Evolutionary conservation across 257 asterid genomes (phyloP), one percentile per base, ranked within the genome.

Genomic region (Rhazya stricta): DNA sequence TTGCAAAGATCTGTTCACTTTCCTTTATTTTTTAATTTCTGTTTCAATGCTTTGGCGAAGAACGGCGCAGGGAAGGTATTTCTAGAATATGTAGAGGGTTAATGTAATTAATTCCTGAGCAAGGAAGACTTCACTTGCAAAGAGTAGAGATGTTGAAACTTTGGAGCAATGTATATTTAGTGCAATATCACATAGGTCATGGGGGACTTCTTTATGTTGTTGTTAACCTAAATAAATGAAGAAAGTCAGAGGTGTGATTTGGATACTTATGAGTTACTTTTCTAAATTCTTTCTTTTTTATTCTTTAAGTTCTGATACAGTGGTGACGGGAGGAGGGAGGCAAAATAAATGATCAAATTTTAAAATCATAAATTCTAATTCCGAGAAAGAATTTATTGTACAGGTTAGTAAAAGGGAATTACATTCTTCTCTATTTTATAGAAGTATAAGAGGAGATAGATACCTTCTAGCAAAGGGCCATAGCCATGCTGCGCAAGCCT

Each of bases 111-210:
- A 18, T 36, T 37, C 48, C 6, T 10, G 32, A 5, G 69, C 23
- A 61, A 61, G 39, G 54, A 61, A 61, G 30, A 4, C 25, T 63
- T 63, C 69, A 34, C 71, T 62, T 62, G 42, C 39, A 62, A 62
- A 19, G 25, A 62, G 27, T 62, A 6, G 43, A 32, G 4, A 32
- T 51, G 34, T 50, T 71, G 65, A 71, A n/a, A 71, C 32, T 34
- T 48, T 48, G 19, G 19, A 15, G 19, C 65, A 21, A 51, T 13
- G 45, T 15, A 71, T 3, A 21, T 34, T 34, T 70, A 30, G 62
- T 70, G 30, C 10, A 39, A 32, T 54, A 0, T 48, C 48, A 48
- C 27, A 19, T 21, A 63, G n/a, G 48, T 66, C 50, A 48, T 30
- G 56, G 62, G 16, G 41, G 61, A 70, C 15, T 6, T 48, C 27